A percentile compares a stretch with the other conserved stretches of the same genome.
Evolutionary conservation across 306 rosid species (phyloP).

Genomic region (Luffa aegyptiaca): DNA sequence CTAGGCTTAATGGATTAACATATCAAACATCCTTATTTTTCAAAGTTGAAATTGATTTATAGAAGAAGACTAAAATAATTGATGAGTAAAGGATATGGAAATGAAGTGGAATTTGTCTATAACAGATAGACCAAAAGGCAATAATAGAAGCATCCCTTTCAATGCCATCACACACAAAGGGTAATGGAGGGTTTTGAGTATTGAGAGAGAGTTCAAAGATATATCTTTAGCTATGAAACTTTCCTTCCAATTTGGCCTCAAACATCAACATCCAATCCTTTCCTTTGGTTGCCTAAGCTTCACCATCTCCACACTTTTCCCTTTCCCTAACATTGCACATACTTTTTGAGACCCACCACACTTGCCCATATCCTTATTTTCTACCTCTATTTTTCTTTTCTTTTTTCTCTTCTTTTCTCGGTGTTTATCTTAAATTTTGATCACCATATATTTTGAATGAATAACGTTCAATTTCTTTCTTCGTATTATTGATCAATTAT

Average conservation of each 20-base stretch:
- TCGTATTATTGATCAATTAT: no score
- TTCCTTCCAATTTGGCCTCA: neutral
- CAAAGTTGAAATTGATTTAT: no score
- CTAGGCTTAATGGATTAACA: no score
- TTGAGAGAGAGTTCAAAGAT: neutral
- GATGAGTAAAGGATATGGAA: no score
- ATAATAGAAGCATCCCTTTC: neutral
- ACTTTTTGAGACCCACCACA: neutral
- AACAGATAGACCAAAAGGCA: neutral
- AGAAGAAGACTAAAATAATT: no score
- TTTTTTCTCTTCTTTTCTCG: neutral
- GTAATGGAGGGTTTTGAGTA: no score
- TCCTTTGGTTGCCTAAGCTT: neutral
- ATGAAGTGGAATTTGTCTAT: neutral
- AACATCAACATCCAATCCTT: slow-evolving; percentile 1
- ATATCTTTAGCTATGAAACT: neutral
- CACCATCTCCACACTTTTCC: neutral
- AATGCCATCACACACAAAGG: neutral
- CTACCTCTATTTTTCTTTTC: neutral
- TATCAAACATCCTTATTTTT: no score
- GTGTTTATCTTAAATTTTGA: neutral
- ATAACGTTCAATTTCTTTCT: no score
- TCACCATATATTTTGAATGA: neutral
- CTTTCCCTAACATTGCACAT: neutral
- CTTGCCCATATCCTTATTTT: neutral